Evolutionary conservation across 202 grass and related monocot genomes (phyloP).

Genomic region (Panicum hallii): DNA sequence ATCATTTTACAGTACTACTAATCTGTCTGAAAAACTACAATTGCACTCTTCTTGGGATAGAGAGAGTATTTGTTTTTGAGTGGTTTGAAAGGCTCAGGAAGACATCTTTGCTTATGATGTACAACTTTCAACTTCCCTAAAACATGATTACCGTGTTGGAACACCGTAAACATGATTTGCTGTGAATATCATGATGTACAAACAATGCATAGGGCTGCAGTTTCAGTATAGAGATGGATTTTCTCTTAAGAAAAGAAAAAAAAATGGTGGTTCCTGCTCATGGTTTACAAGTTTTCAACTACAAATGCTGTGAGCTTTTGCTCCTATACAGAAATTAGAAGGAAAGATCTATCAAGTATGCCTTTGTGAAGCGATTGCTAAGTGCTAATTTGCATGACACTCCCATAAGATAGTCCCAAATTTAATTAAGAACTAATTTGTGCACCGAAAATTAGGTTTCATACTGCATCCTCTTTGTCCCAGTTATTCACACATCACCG

Average conservation of each 20-base stretch:
- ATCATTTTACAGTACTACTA: no score
- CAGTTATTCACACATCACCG: neutral
- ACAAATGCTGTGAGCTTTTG: slow-evolving; percentile 12
- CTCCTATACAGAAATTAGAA: neutral
- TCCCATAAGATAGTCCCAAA: neutral
- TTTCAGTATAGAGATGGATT: neutral
- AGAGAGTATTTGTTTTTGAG: neutral
- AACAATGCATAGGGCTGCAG: neutral
- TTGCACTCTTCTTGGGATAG: no score
- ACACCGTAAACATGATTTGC: neutral
- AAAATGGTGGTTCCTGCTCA: neutral
- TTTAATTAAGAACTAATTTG: neutral
- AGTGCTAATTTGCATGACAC: neutral
- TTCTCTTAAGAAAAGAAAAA: neutral
- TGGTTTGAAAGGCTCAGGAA: neutral
- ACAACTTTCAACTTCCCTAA: neutral
- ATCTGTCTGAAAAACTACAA: no score
- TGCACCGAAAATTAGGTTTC: neutral
- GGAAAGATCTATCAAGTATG: neutral
- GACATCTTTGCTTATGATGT: neutral
- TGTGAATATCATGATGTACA: neutral
- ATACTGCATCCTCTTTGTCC: neutral
- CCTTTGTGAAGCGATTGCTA: neutral
- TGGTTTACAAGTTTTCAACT: neutral
- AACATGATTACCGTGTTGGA: neutral